These are phyloP conservation scores for Candida argentea DNA, from an alignment of 805 yeast species.

Conservation along the genomic window DNA sequence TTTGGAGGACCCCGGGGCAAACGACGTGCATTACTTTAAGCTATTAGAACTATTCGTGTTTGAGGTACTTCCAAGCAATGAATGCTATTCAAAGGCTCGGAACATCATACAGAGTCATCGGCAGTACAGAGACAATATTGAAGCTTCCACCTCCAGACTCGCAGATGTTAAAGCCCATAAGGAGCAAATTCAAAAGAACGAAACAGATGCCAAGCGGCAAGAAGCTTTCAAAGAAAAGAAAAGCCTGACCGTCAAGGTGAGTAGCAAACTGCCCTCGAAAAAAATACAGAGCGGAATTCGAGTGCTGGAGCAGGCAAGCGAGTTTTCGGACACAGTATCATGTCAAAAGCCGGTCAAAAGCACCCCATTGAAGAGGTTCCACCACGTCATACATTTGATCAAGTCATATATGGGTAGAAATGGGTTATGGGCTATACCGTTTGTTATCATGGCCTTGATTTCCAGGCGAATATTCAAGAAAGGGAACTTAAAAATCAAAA, in stretches of 20 bases:
- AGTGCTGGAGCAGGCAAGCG: too few relatives aligned
- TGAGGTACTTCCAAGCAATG: conserved; percentile 23
- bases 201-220: conserved; percentile 1
- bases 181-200: too few relatives aligned
- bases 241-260: conserved; percentile 10
- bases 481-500: conserved; percentile 17
- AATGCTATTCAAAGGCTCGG: conserved; percentile 18
- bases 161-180: conserved; percentile 6
- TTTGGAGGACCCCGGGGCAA: not conserved
- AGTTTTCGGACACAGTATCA: conserved; percentile 9
- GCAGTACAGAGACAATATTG: conserved; percentile 5
- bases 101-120: conserved; percentile 16
- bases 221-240: not conserved
- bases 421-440: conserved; percentile 16
- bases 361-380: conserved; percentile 6
- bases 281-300: conserved; percentile 17
- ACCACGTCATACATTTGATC: conserved; percentile 10
- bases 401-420: conserved; percentile 21
- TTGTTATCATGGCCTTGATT: conserved; percentile 12
- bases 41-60: conserved; percentile 24
- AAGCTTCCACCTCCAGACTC: conserved; percentile 7
- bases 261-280: conserved; percentile 21
- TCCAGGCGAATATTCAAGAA: conserved; percentile 12
- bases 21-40: conserved; percentile 11
- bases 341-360: conserved; percentile 1